Evolutionary conservation across 2,329 filamentous ascomycete species (phyloP), one percentile per base, ranked within the genome.

Genomic region (Beauveria bassiana): DNA sequence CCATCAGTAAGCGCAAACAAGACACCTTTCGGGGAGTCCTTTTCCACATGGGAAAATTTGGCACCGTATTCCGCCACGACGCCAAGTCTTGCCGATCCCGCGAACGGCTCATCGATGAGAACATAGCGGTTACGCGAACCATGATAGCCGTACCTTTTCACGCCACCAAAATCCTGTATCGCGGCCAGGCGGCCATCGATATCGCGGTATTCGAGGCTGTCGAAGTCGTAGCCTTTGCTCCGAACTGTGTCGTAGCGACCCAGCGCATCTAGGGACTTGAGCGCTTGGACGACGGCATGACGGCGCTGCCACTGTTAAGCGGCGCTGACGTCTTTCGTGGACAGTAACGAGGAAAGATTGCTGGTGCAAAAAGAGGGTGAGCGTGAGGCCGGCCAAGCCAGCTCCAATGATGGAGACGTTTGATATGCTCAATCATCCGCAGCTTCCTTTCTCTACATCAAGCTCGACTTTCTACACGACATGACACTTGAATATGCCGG

Each of bases 251-350:
- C 51, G 65, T 83, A 83, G 3, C 84, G 71, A 0, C 74, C 78
- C 0, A 86, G 69, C 0, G 67, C 69, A 64, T 85, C 79, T 0
- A 87, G 74, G 45, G 85, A 73, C 4, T 76, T 75, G 1, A 86
- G 75, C 0, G 82, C 81, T 86, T 86, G 5, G 84, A 83, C 0
- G 82, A 83, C 2, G 86, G 76, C 78, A 85, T 83, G 34, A 86
- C 73, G 1, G 80, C 82, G 3, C 83, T 83, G 20, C 80, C 79
- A 26, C 79, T 78, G 62, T 79, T 74, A 2, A 78, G 73, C 1
- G 77, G 73, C 0, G 74, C 73, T 0, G 71, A 9, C 79, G 76
- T 16, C 75, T 72, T 63, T 86, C 83, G 64, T 83, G 86, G 56
- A 86, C 70, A 3, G 72, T 78, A 62, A 72, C 75, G 5, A 73